Base-by-base conservation (phyloP, 1,284 basidiomycete species). In the Rugosomyces carneus region DNA sequence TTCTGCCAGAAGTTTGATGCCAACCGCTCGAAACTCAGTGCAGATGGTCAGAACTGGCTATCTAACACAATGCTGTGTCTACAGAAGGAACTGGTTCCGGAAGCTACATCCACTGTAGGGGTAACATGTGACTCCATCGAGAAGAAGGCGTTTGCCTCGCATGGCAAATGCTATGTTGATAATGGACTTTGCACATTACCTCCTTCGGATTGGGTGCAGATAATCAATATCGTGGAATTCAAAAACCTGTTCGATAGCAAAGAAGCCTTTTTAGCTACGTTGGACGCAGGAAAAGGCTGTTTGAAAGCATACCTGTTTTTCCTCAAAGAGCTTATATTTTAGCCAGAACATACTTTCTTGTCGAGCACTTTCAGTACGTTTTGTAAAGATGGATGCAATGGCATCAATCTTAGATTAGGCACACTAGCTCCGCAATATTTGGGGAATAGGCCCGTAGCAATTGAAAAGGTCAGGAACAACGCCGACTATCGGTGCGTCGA, bases 51-150 rank as follows among this genome's bases (percentile, higher is more conserved):
- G 44, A 55, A 52, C 38, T 75, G 73, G 73, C 65, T 75, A 61
- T 35, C 67, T 24, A 54, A 61, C 34, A 69, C 68, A n/a, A 71
- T 75, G 71, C 62, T 65, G 32, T 75, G 72, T 46, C 62, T 75
- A 5, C 72, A 74, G 47, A 48, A 48, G 1, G 62, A 61, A 1
- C 62, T 75, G 9, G 64, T 74, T 1, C 62, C 61, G 1, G 66
- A 70, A 20, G 66, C 65, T 0, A 49, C 60, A 1, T 52, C 57
- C 5, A 50, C 53, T 0, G 45, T 48, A 4, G 53, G 54, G 1
- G 51, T 57, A n/a, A 64, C 60, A 0, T 74, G 73, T 37, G 24
- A 52, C 1, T 60, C 53, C 11, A 53, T 73, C 11, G 54, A 64
- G 21, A 47, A 61, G 21, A 58, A 58, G 34, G 72, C 71, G 18